Evolutionary conservation across 2,329 filamentous ascomycete species (phyloP).

Genomic region (Neophaeococcomyces aloes): DNA sequence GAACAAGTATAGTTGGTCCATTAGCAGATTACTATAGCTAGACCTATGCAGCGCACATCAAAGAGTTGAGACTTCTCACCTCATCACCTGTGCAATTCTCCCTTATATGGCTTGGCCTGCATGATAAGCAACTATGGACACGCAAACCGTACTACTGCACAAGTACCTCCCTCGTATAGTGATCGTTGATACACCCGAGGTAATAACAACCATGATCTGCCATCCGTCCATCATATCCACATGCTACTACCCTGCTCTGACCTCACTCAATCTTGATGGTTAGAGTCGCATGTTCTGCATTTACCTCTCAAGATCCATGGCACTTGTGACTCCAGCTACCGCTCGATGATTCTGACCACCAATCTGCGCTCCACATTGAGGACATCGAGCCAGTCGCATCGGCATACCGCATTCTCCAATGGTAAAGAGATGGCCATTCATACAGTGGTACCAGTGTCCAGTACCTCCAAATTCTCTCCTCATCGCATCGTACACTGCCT

Average conservation of each 20-base stretch:
- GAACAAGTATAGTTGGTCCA: too few relatives aligned
- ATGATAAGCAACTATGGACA: too few relatives aligned
- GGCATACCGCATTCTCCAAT: conserved; percentile 26
- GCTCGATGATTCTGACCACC: conserved; percentile 19
- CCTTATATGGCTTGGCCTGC: too few relatives aligned
- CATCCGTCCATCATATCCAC: too few relatives aligned
- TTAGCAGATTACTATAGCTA: too few relatives aligned
- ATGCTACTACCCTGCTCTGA: background rate
- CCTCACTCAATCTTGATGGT: background rate
- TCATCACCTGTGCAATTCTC: too few relatives aligned
- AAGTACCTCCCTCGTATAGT: too few relatives aligned
- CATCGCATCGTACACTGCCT: conserved; percentile 30
- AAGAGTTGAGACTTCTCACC: too few relatives aligned
- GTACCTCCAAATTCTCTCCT: conserved; percentile 16
- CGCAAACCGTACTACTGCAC: too few relatives aligned
- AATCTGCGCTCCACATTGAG: conserved; percentile 22
- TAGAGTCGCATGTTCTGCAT: background rate
- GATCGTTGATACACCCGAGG: too few relatives aligned
- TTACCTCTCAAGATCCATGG: background rate
- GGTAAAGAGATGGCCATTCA: conserved; percentile 41
- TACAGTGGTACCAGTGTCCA: conserved; percentile 54
- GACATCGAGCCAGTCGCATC: conserved; percentile 24
- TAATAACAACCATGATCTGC: too few relatives aligned
- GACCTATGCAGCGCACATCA: too few relatives aligned
- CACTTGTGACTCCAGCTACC: background rate